phyloP scores from a whole-genome alignment of 1,284 basidiomycete species.

The Bondarzewia mesenterica region DNA sequence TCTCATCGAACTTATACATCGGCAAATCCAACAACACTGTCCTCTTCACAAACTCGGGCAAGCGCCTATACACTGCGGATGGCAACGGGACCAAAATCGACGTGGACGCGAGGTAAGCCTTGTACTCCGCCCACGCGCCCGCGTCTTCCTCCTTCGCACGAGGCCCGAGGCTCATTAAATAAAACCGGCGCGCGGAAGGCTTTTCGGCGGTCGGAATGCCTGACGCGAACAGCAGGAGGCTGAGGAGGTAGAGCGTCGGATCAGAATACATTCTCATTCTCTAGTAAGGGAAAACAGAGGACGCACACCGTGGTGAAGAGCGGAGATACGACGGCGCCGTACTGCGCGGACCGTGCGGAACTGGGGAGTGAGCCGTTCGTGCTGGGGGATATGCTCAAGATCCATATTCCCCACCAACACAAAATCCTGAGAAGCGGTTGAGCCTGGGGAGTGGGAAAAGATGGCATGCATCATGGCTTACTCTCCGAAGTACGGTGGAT shows the following conservation, averaged over 20 bases:
- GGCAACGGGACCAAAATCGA: slow-evolving; percentile 64
- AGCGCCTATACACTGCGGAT: slow-evolving; percentile 42
- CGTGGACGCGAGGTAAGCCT: slow-evolving; percentile 49
- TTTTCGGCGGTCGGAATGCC: slow-evolving; percentile 71
- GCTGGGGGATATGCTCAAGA: slow-evolving; percentile 51
- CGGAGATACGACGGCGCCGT: slow-evolving; percentile 53
- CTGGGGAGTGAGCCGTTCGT: slow-evolving; percentile 34
- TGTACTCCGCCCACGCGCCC: slow-evolving; percentile 48
- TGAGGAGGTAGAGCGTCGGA: slow-evolving; percentile 16
- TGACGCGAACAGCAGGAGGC: slow-evolving; percentile 59
- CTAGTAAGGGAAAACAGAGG: neutral
- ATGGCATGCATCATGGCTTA: slow-evolving; percentile 21
- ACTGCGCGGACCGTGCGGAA: slow-evolving; percentile 44
- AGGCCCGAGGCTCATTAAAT: slow-evolving; percentile 44
- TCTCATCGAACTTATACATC: slow-evolving; percentile 52
- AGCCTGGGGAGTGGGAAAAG: neutral
- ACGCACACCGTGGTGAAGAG: slow-evolving; percentile 58
- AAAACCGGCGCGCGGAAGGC: slow-evolving; percentile 59
- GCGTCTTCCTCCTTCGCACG: slow-evolving; percentile 21
- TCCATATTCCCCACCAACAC: slow-evolving; percentile 72
- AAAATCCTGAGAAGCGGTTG: slow-evolving; percentile 41
- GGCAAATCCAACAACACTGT: slow-evolving; percentile 58
- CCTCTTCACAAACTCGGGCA: slow-evolving; percentile 51
- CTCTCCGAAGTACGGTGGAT: slow-evolving; percentile 76
- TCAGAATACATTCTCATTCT: no score